These are phyloP conservation scores for Margaritispora aquatica DNA, from an alignment of 495 filamentous ascomycete species.

Conservation along the genomic window DNA sequence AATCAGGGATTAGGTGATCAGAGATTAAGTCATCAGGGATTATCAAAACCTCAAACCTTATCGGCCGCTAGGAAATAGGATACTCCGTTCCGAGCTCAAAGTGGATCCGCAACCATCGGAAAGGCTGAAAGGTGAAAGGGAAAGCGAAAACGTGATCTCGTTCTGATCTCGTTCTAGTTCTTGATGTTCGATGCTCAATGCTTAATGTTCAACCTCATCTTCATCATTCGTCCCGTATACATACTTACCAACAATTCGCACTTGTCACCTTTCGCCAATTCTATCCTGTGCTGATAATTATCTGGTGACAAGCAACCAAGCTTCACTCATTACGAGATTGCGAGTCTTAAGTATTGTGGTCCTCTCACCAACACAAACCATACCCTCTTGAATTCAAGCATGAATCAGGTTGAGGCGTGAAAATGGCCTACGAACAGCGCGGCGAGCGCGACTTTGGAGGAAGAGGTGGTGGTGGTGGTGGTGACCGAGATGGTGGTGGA, in stretches of 20 bases:
- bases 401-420: conserved; percentile 19
- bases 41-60: too few species aligned
- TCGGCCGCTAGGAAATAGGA: conserved; percentile 8
- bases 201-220: too few species aligned
- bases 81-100: not conserved
- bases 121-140: not conserved
- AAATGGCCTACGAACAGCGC: conserved; percentile 26
- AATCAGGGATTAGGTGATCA: not conserved
- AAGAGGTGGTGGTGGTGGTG: conserved; percentile 23
- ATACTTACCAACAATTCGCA: not conserved
- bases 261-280: conserved; percentile 9
- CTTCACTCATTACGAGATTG: not conserved
- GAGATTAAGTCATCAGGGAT: too few species aligned
- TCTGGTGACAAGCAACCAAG: not conserved
- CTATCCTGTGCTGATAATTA: not conserved
- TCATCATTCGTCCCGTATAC: too few species aligned
- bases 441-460: conserved; percentile 22
- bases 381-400: too few species aligned
- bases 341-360: not conserved
- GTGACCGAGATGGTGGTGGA: conserved; percentile 25
- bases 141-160: conserved; percentile 5
- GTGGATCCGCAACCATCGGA: not conserved
- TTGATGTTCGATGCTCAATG: too few species aligned
- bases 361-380: too few species aligned
- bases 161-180: too few species aligned